Evolutionary conservation across 805 yeast species (phyloP).

Genomic region (Ogataea pilisensis): DNA sequence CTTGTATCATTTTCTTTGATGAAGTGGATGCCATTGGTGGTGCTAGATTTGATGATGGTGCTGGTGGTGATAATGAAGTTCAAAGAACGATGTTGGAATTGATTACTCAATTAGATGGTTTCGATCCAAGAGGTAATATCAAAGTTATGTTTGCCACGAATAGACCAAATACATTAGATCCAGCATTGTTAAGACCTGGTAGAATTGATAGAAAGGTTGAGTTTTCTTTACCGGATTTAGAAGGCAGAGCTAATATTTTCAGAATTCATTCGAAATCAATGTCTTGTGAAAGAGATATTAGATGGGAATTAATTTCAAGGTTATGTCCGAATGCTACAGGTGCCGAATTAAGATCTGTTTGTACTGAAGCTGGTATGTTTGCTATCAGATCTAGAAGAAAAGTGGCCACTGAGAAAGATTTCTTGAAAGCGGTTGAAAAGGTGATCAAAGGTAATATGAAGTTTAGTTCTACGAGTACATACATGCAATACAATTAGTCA

Average conservation of each 20-base stretch:
- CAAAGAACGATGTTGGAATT: conserved; percentile 98
- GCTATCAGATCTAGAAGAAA: conserved; percentile 98
- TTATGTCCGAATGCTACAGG: conserved; percentile 98
- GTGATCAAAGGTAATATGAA: conserved; percentile 98
- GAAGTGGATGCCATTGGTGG: conserved; percentile 99
- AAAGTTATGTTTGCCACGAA: conserved; percentile 99
- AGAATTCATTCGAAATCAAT: conserved; percentile 95
- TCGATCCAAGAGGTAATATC: conserved; percentile 97
- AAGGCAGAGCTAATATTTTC: conserved; percentile 96
- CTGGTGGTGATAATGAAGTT: conserved; percentile 98
- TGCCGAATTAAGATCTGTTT: conserved; percentile 96
- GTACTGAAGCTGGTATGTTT: conserved; percentile 99
- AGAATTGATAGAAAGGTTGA: conserved; percentile 98
- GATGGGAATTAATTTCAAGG: conserved; percentile 98
- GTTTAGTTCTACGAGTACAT: conserved; percentile 94
- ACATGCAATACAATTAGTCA: conserved; percentile 90
- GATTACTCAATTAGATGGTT: conserved; percentile 96
- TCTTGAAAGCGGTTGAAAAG: conserved; percentile 95
- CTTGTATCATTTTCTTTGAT: conserved; percentile 96
- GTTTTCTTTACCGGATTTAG: conserved; percentile 92
- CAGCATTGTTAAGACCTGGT: conserved; percentile 96
- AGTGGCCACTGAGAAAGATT: conserved; percentile 97
- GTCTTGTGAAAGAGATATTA: conserved; percentile 95
- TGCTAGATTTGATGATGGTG: conserved; percentile 99
- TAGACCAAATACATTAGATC: conserved; percentile 96